A percentile compares a stretch with the other conserved stretches of the same genome.
These are phyloP conservation scores for Parasarocladium wereldwijsianum DNA, from an alignment of 2,329 filamentous ascomycete genomes.

Conservation along the genomic window DNA sequence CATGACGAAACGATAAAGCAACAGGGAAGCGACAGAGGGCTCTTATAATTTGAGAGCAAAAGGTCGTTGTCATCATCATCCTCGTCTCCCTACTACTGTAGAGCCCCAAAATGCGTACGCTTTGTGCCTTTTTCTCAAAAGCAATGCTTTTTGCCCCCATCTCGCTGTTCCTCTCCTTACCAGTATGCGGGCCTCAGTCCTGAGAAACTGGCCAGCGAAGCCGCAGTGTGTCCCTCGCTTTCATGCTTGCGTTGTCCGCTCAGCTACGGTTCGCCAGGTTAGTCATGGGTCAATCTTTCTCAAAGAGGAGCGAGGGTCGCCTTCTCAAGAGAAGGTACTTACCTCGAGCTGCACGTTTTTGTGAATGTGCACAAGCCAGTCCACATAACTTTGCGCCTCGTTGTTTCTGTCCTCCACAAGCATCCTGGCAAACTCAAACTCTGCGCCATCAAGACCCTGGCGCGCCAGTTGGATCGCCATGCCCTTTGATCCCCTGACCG, in stretches of 20 bases:
- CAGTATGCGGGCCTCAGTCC: constrained; percentile 46
- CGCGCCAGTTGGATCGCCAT: constrained; percentile 79
- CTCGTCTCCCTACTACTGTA: no score
- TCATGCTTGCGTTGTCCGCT: constrained; percentile 60
- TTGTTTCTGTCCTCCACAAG: constrained; percentile 93
- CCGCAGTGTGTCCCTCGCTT: constrained; percentile 31
- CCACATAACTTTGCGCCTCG: constrained; percentile 94
- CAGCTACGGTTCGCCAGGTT: constrained; percentile 27
- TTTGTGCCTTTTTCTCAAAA: no score
- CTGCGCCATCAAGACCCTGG: constrained; percentile 85
- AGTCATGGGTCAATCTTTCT: constrained; percentile 6
- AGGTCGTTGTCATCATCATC: no score
- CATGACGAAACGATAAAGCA: no score
- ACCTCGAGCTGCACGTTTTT: constrained; percentile 84
- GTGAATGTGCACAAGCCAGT: constrained; percentile 95
- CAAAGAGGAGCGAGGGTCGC: background rate
- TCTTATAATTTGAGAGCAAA: no score
- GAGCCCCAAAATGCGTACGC: no score
- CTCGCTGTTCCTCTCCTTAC: constrained; percentile 19
- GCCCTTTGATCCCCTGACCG: constrained; percentile 71
- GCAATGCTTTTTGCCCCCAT: background rate
- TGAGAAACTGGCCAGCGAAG: constrained; percentile 38
- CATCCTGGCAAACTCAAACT: constrained; percentile 89
- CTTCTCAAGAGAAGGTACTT: constrained; percentile 15
- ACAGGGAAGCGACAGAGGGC: no score